Percentiles rank a stretch among this genome's conserved stretches.
Evolutionary conservation across 352 stramenopile species (phyloP).

Genomic region (Pythium dissimile): DNA sequence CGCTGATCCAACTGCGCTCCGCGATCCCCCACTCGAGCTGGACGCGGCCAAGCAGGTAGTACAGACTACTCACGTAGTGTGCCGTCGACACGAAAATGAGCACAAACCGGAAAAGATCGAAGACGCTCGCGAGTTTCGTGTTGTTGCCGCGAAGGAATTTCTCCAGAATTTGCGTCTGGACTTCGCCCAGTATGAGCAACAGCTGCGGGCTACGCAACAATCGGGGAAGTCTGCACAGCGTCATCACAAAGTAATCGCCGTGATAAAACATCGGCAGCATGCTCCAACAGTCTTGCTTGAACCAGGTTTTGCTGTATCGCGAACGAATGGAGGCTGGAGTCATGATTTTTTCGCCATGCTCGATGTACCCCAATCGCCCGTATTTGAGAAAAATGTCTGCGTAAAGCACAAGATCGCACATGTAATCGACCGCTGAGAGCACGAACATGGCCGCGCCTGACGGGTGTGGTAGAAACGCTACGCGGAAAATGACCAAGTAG

Average conservation of each 20-base stretch:
- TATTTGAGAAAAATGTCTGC: conserved; percentile 23
- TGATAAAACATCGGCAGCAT: conserved; percentile 25
- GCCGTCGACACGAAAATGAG: conserved; percentile 28
- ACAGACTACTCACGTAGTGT: conserved; percentile 28
- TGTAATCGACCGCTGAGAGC: conserved; percentile 20
- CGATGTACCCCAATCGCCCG: conserved; percentile 14
- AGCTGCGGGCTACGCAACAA: conserved; percentile 27
- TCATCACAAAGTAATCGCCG: conserved; percentile 19
- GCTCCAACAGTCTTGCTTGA: conserved; percentile 28
- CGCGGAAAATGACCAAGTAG: conserved; percentile 30
- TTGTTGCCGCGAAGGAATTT: conserved; percentile 22
- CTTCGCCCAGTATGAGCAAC: conserved; percentile 18
- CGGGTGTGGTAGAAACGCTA: conserved; percentile 23
- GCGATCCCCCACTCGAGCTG: conserved; percentile 22
- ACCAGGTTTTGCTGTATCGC: conserved; percentile 19
- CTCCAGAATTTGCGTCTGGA: conserved; percentile 24
- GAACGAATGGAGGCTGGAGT: conserved; percentile 15
- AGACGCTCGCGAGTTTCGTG: conserved; percentile 23
- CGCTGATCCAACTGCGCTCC: conserved; percentile 48
- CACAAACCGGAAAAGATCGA: conserved; percentile 31
- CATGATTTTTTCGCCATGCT: conserved; percentile 26
- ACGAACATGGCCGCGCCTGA: background rate
- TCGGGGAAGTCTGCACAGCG: conserved; percentile 19
- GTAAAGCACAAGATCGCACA: conserved; percentile 23
- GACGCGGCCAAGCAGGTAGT: conserved; percentile 22